These are phyloP conservation scores for Entomortierella lignicola DNA, from an alignment of 192 early-diverging fungal species.

Conservation along the genomic window DNA sequence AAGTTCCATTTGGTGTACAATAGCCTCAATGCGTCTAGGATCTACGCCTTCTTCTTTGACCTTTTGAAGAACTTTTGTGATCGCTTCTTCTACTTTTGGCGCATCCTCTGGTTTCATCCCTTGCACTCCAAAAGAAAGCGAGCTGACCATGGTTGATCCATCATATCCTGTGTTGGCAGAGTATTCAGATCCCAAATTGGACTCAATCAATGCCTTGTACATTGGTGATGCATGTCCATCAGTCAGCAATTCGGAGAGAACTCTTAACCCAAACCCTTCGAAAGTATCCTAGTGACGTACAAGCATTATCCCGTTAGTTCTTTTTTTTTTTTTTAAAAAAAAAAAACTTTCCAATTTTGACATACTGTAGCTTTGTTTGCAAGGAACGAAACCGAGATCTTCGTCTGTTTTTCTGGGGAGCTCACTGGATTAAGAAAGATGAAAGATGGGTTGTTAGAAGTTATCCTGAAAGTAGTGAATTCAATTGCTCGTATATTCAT, in stretches of 20 bases:
- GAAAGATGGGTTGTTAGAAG: background rate
- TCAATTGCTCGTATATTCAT: background rate
- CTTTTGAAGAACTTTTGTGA: conserved; percentile 75
- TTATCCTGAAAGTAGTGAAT: background rate
- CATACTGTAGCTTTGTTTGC: conserved; percentile 76
- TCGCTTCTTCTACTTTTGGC: conserved; percentile 72
- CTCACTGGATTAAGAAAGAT: conserved; percentile 59
- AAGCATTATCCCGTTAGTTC: background rate
- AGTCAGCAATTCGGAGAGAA: conserved; percentile 85
- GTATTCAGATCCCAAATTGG: conserved; percentile 91
- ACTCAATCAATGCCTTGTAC: conserved; percentile 93
- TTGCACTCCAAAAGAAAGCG: conserved; percentile 90
- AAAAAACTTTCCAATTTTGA: background rate
- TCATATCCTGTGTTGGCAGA: conserved; percentile 93
- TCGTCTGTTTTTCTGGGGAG: conserved; percentile 81
- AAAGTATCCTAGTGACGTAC: conserved; percentile 70
- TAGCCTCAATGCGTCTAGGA: conserved; percentile 79
- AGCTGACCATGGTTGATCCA: conserved; percentile 69
- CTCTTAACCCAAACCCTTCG: conserved; percentile 84
- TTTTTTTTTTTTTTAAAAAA: background rate
- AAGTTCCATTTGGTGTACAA: conserved; percentile 90
- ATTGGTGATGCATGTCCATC: conserved; percentile 92
- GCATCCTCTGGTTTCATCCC: conserved; percentile 82
- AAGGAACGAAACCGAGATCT: conserved; percentile 78
- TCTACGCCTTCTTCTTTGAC: conserved; percentile 83